These are phyloP conservation scores for Ganoderma multipileum DNA, from an alignment of 1,284 basidiomycete species.

Conservation along the genomic window DNA sequence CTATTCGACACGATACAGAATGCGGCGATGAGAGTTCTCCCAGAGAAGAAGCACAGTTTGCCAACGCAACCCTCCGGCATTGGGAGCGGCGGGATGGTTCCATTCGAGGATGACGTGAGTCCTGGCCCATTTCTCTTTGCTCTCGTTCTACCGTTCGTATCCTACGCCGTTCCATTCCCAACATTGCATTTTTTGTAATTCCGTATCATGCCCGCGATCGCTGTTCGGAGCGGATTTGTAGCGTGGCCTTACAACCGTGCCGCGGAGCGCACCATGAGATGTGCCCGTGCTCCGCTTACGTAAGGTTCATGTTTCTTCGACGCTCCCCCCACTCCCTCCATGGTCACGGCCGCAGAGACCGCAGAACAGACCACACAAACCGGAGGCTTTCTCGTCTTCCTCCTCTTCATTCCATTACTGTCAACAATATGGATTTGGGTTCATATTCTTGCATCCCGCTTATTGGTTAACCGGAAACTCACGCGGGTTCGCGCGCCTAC, in stretches of 20 bases:
- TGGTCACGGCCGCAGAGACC: conserved; percentile 48
- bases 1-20: conserved; percentile 40
- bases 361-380: conserved; percentile 49
- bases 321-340: conserved; percentile 31
- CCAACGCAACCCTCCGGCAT: conserved; percentile 46
- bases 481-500: conserved; percentile 43
- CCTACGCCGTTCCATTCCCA: conserved; percentile 22
- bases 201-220: conserved; percentile 14
- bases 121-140: background rate
- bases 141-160: background rate
- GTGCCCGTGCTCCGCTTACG: conserved; percentile 49
- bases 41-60: conserved; percentile 38
- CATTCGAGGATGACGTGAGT: conserved; percentile 74
- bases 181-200: background rate
- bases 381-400: conserved; percentile 58
- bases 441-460: conserved; percentile 35
- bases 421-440: conserved; percentile 75
- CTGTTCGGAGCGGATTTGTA: conserved; percentile 10
- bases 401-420: conserved; percentile 66
- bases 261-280: conserved; percentile 6
- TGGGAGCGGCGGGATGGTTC: conserved; percentile 61
- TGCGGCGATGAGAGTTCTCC: conserved; percentile 36
- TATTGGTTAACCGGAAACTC: conserved; percentile 21
- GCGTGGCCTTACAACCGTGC: conserved; percentile 1
- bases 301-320: conserved; percentile 52